phyloP scores from a whole-genome alignment of 2,329 filamentous ascomycete species.

The Trichoderma endophyticum region DNA sequence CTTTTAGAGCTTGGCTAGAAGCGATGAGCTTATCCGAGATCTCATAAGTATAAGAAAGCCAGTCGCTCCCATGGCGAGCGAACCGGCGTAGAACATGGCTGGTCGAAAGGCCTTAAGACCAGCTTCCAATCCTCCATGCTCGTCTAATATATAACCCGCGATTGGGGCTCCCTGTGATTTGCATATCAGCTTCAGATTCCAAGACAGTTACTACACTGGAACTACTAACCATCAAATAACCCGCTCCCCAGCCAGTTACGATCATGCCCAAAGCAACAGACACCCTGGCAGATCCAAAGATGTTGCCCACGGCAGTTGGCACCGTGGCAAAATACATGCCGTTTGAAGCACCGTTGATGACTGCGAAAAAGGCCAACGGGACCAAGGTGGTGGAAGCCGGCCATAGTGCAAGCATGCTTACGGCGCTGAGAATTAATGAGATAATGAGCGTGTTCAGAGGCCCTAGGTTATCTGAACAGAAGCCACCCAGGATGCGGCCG shows the following conservation, averaged over 20 bases:
- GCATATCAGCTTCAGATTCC: not conserved
- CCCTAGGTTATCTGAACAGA: not conserved
- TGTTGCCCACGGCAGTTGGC: not conserved
- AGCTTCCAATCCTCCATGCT: not conserved
- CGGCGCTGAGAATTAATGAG: not conserved
- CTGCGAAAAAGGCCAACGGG: not conserved
- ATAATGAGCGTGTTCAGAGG: not conserved
- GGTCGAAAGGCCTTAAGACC: not conserved
- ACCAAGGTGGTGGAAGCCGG: not conserved
- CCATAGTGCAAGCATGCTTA: not conserved
- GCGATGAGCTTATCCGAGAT: not conserved
- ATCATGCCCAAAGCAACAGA: not conserved
- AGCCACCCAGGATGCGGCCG: not conserved
- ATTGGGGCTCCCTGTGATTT: not conserved
- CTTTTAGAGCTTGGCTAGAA: not conserved
- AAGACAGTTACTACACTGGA: not conserved
- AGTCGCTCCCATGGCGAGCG: not conserved
- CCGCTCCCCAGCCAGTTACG: not conserved
- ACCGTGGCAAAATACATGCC: not conserved
- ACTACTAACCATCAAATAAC: not conserved
- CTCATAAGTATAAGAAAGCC: not conserved
- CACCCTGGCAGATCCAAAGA: not conserved
- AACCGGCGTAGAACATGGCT: not conserved
- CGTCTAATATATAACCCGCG: not conserved
- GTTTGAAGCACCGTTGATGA: not conserved